Percentiles rank a stretch among this genome's conserved stretches.
These are phyloP conservation scores for Sporothrix brasiliensis DNA, from an alignment of 2,329 filamentous ascomycete genomes.

Conservation along the genomic window DNA sequence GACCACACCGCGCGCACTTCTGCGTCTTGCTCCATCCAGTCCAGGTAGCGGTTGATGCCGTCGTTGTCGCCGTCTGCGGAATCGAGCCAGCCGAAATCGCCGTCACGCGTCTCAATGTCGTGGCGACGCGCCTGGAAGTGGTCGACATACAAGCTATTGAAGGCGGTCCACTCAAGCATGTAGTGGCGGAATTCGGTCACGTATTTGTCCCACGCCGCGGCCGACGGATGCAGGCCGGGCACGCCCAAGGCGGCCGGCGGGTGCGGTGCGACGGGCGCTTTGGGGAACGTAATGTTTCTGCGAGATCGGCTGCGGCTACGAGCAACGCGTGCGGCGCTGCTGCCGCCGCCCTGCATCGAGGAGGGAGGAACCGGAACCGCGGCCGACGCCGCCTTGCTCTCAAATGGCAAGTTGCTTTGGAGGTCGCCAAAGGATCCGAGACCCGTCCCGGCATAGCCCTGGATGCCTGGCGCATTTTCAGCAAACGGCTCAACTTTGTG, in stretches of 20 bases:
- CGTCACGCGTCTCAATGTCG: conserved; percentile 46
- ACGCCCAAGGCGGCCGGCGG: conserved; percentile 51
- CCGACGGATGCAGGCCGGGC: conserved; percentile 50
- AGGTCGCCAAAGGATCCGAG: conserved; percentile 60
- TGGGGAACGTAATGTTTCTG: conserved; percentile 51
- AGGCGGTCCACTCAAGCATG: conserved; percentile 54
- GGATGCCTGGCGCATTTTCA: conserved; percentile 43
- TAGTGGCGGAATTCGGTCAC: conserved; percentile 58
- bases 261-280: conserved; percentile 54
- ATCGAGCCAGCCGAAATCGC: conserved; percentile 53
- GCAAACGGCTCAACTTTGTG: conserved; percentile 60
- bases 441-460: conserved; percentile 42
- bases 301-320: conserved; percentile 38
- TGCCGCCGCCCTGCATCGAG: not conserved
- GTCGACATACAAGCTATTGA: conserved; percentile 57
- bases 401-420: conserved; percentile 60
- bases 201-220: conserved; percentile 55
- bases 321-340: not conserved
- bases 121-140: conserved; percentile 59
- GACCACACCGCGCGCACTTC: conserved; percentile 64
- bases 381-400: conserved; percentile 49
- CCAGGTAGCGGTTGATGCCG: conserved; percentile 61
- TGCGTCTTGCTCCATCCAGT: conserved; percentile 66
- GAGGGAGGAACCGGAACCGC: not conserved
- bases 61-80: conserved; percentile 46